These are phyloP conservation scores for Diutina neorugosa DNA, from an alignment of 1,139 yeast genomes.

Conservation along the genomic window DNA sequence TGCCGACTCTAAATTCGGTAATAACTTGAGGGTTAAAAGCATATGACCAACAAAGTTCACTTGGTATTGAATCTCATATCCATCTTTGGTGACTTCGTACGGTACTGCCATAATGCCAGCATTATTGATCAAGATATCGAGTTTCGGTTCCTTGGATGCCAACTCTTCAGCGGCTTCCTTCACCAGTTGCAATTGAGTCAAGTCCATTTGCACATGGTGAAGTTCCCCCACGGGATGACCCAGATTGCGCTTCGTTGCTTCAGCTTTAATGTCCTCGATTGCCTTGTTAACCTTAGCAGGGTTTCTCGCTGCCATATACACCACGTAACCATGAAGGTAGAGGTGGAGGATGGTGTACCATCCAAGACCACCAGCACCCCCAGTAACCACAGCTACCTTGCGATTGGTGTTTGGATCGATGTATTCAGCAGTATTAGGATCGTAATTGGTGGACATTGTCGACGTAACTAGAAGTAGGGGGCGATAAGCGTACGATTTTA, in stretches of 20 bases:
- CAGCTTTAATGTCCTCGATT: constrained; percentile 38
- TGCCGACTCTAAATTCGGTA: constrained; percentile 18
- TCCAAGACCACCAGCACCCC: constrained; percentile 76
- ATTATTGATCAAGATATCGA: constrained; percentile 27
- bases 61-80: constrained; percentile 30
- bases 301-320: constrained; percentile 65
- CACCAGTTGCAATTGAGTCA: constrained; percentile 20
- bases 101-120: constrained; percentile 34
- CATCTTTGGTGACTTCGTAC: constrained; percentile 22
- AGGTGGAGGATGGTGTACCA: constrained; percentile 66
- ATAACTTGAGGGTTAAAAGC: constrained; percentile 19
- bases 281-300: constrained; percentile 43
- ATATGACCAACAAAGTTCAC: constrained; percentile 26
- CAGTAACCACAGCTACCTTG: constrained; percentile 60
- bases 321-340: constrained; percentile 64
- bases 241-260: constrained; percentile 32
- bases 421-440: constrained; percentile 23
- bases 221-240: constrained; percentile 19
- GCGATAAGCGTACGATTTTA: background rate
- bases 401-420: constrained; percentile 29
- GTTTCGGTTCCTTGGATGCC: constrained; percentile 13
- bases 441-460: constrained; percentile 8
- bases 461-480: background rate
- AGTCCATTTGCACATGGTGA: constrained; percentile 20
- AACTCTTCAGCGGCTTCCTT: constrained; percentile 19